These are phyloP conservation scores for Cnidoscolus chayamansa DNA, from an alignment of 441 rosid species.

Conservation along the genomic window DNA sequence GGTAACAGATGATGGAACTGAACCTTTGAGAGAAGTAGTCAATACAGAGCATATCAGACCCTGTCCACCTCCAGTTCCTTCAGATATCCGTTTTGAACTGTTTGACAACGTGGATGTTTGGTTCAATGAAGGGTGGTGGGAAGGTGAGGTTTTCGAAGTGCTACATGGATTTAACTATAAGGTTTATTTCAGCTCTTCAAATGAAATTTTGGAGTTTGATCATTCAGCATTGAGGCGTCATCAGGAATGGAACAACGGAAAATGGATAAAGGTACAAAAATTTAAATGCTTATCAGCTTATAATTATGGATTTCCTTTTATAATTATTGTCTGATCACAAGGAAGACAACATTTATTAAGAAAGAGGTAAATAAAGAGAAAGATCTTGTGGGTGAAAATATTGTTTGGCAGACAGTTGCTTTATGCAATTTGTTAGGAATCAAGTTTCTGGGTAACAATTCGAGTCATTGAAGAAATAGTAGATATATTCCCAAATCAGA, in stretches of 20 bases:
- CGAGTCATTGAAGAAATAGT: background rate
- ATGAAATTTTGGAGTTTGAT: constrained; percentile 41
- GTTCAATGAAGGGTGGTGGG: constrained; percentile 88
- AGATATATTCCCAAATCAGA: background rate
- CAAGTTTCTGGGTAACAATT: constrained; percentile 2
- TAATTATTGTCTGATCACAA: background rate
- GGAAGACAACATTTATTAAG: background rate
- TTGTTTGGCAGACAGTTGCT: background rate
- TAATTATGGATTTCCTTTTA: background rate
- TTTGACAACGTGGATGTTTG: constrained; percentile 63
- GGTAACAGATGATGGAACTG: constrained; percentile 61
- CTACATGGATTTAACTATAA: constrained; percentile 35
- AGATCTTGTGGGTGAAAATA: background rate
- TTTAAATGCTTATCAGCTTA: background rate
- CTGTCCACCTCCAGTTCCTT: constrained; percentile 35
- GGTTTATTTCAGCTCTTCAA: constrained; percentile 46
- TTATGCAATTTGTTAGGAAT: background rate
- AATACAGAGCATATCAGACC: constrained; percentile 50
- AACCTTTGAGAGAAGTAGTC: constrained; percentile 52
- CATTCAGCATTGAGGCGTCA: constrained; percentile 52
- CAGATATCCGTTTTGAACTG: constrained; percentile 34
- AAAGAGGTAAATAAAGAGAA: background rate
- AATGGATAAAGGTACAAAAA: constrained; percentile 49
- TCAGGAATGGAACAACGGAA: constrained; percentile 61
- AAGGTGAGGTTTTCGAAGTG: constrained; percentile 50